Base-by-base conservation (phyloP, 306 rosid species). In the Argentina anserina region DNA sequence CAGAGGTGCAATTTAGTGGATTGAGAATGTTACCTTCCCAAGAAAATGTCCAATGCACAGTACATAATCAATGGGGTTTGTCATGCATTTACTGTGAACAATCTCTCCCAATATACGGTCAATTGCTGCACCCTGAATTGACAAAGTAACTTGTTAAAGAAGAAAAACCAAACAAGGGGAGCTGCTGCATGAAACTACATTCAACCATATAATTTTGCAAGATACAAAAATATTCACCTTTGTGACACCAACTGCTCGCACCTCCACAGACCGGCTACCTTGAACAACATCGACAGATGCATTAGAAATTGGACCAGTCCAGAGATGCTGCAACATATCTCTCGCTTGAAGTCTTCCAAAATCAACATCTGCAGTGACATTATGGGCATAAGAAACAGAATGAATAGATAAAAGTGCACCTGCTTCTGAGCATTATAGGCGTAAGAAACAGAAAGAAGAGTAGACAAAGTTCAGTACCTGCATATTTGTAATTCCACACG, bases 291-390 rank as follows among this genome's bases (percentile, higher is more conserved):
- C 98, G 56, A 94, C 89, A 28, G 95, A 82, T 45, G 98, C 92
- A 80, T 93, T 93, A 58, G 98, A 93, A 79, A 93, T 93, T 70
- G 98, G 97, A 64, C 97, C 98, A 3, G 97, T 93, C 89, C 98
- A 93, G 72, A 93, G 96, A 86, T 93, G 98, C 86, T 93, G 98
- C 76, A 93, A 79, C 98, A 93, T 86, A 75, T 93, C 98, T 83
- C 89, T 87, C 34, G 98, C 98, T 87, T 93, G 98, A 69, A 93
- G 86, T 85, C 81, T 86, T 79, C 98, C 98, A 74, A 93, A 93
- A 77, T 93, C 98, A 74, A 79, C 65, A 86, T 93, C 98, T 93
- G 65, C 76, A 78, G 81, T 71, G 43, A 23, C 70, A 56, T 68
- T 65, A 72, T 49, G 63, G 58, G 28, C 47, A 69, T 52, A 52